These are phyloP conservation scores for Trametes coccinea DNA, from an alignment of 768 basidiomycete species.

Conservation along the genomic window DNA sequence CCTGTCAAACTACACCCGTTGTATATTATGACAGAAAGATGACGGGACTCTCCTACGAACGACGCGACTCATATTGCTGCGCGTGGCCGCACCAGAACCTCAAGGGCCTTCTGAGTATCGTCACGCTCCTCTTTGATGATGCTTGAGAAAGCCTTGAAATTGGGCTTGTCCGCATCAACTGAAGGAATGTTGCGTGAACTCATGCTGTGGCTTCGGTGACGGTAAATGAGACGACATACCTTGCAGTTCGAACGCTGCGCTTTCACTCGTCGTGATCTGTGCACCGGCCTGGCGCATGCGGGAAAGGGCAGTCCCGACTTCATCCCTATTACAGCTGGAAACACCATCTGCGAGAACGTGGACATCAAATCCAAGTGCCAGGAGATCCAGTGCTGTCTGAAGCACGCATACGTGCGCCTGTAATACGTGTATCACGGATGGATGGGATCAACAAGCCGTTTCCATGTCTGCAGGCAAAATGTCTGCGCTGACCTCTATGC, in stretches of 20 bases:
- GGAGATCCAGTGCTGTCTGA: constrained; percentile 76
- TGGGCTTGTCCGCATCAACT: constrained; percentile 61
- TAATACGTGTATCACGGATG: background rate
- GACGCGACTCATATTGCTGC: background rate
- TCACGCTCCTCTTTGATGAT: constrained; percentile 80
- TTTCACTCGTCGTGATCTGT: constrained; percentile 78
- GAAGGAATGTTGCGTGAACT: background rate
- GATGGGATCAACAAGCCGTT: background rate
- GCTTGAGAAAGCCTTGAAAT: constrained; percentile 71
- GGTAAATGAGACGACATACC: constrained; percentile 36
- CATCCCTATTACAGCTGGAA: constrained; percentile 77
- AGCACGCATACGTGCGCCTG: constrained; percentile 90
- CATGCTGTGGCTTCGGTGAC: background rate
- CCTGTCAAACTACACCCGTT: too few relatives aligned
- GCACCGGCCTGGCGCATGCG: constrained; percentile 74
- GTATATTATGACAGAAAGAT: too few relatives aligned
- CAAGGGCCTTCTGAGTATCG: constrained; percentile 45
- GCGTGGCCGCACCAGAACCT: constrained; percentile 31
- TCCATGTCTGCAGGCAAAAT: background rate
- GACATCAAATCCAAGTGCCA: constrained; percentile 49
- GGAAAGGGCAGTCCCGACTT: constrained; percentile 73
- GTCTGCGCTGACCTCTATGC: constrained; percentile 71
- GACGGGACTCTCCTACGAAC: too few relatives aligned
- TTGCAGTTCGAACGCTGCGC: constrained; percentile 75
- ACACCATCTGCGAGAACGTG: constrained; percentile 84